These are phyloP conservation scores for Ceratobasidium sp. DNA, from an alignment of 1,284 basidiomycete genomes.

Conservation along the genomic window DNA sequence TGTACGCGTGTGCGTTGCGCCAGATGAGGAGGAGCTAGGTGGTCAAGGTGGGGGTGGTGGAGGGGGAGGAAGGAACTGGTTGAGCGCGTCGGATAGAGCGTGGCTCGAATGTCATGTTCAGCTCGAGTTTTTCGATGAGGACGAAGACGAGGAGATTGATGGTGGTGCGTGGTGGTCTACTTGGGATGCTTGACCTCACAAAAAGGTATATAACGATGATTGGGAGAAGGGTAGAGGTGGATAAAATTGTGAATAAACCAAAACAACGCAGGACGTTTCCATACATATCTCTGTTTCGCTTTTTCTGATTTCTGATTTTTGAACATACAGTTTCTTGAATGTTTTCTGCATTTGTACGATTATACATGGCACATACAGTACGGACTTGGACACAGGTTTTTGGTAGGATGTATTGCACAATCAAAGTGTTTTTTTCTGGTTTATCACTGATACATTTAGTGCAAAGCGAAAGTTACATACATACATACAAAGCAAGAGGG, in stretches of 20 bases:
- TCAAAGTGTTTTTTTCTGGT: too few relatives aligned
- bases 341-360: constrained; percentile 1
- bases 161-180: constrained; percentile 43
- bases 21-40: not conserved
- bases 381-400: not conserved
- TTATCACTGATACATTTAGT: too few relatives aligned
- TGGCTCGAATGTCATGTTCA: constrained; percentile 39
- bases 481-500: too few relatives aligned
- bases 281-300: not conserved
- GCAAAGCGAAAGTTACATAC: too few relatives aligned
- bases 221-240: not conserved
- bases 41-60: not conserved
- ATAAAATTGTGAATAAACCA: not conserved
- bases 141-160: constrained; percentile 44
- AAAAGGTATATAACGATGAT: too few relatives aligned
- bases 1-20: constrained; percentile 37
- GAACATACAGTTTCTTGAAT: too few relatives aligned
- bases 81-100: constrained; percentile 28
- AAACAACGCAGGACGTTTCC: constrained; percentile 1
- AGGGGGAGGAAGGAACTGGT: constrained; percentile 6
- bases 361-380: constrained; percentile 8
- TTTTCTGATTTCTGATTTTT: too few relatives aligned
- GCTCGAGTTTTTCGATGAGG: constrained; percentile 42
- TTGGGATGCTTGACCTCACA: constrained; percentile 19
- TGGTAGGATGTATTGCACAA: not conserved